Base-by-base conservation (phyloP, 2,329 filamentous ascomycete genomes). In the Aspergillus aculeatinus region DNA sequence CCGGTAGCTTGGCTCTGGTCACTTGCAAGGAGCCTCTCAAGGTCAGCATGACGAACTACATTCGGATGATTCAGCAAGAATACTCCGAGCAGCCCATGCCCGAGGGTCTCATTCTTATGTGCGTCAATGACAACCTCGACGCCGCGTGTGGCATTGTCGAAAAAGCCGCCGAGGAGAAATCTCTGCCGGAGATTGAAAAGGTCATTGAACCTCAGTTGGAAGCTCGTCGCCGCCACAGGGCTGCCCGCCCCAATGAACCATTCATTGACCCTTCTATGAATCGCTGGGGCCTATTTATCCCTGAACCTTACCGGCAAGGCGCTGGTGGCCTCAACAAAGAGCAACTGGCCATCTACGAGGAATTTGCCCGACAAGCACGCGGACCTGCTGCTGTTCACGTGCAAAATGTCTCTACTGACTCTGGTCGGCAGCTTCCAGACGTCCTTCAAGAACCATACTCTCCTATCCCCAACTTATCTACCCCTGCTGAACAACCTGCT, bases 21-120 rank as follows among this genome's bases (percentile, higher is more conserved):
- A 99, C 95, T 3, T 98, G 93, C 73, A 99, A 98, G 77, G 95
- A 99, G 75, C 95, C 95, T 16, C 82, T 99, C 16, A 88, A 95
- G 62, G 95, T 96, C 75, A 98, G 96, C 78, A 96, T 99, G 76
- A 96, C 90, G 57, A 99, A 98, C 77, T 96, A 98, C 72, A 92
- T 99, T 75, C 89, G 95, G n/a, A 84, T 96, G 42, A 87, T 91
- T 57, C 89, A 91, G 56, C 81, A 84, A 59, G 84, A 85, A 54
- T 79, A 85, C 47, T 83, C 83, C 2, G 83, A 87, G 56, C 86
- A 89, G 68, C 90, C 91, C 16, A 84, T 99, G 63, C 92, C 95
- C 0, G 95, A 99, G 77, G 95, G 95, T 6, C 91, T 95, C 33
- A 95, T 99, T 62, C 86, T 98, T 59, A 97, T 99, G 91, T 98